Evolutionary conservation across 2,329 filamentous ascomycete species (phyloP), one percentile per base, ranked within the genome.

Genomic region (Nannizziopsis arthrosporioides): DNA sequence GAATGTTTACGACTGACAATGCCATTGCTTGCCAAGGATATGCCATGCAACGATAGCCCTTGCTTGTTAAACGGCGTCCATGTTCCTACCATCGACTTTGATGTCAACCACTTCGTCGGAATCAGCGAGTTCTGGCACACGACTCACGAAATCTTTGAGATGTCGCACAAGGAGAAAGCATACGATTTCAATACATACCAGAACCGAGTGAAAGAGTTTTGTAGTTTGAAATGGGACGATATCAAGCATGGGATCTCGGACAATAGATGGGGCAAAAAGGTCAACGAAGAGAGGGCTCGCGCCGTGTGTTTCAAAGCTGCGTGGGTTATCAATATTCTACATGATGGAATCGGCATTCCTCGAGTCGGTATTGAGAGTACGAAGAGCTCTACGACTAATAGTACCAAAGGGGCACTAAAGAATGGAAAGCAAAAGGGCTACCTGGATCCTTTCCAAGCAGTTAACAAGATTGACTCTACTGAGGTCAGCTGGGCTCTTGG

Each of bases 51-150:
- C 3, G 84, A 94, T 59, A 68, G 82, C 19, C 92, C 93, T 0
- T 98, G 92, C 64, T 71, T 98, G 31, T 73, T 98, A 35, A 86
- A 95, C 57, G 89, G 92, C 0, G 81, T 90, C 54, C 88, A 96
- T 61, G 88, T 92, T 1, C 92, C 92, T 1, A 85, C 87, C 2
- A 95, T 98, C 54, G 92, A 98, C 63, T 98, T 96, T 60, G 83
- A 92, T 53, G 82, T 96, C 32, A 98, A 98, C 59, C 93, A 95
- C 63, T 98, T 98, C 59, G 82, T 98, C 22, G 92, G 92, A 9
- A 90, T 98, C 2, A 96, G 90, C 1, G 92, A 98, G 62, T 98
- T 94, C 67, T 98, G 92, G 90, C 92, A 98, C 64, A 94, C 90
- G 0, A 98, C 92, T 0, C 92, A 98, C 58, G 88, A 92, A 47